Conservation (phyloP, 2,329 filamentous ascomycete genomes). For the Aspergillus amoenus region DNA sequence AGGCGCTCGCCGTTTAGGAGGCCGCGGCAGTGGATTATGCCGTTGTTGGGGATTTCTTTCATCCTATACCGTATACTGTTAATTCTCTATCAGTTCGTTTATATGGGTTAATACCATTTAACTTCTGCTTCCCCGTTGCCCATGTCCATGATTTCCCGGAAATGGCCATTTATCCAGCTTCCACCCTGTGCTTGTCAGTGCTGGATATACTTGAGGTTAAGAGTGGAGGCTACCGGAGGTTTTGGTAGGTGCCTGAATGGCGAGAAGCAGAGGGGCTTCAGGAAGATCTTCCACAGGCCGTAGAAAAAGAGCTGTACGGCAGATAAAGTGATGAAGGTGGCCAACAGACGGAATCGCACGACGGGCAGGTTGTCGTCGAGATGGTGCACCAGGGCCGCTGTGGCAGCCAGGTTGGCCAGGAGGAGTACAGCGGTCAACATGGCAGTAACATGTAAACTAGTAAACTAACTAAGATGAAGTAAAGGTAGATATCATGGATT, state of each 20-base stretch:
- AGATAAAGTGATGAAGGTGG: background rate
- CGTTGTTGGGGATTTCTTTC: background rate
- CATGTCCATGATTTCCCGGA: background rate
- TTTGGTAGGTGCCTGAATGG: background rate
- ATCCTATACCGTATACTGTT: background rate
- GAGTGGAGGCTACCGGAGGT: background rate
- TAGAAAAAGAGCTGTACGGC: background rate
- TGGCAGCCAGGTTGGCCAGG: background rate
- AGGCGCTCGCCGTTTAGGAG: background rate
- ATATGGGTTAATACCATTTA: background rate
- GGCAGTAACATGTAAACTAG: no score
- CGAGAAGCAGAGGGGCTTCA: background rate
- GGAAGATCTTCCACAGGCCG: background rate
- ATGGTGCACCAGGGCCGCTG: background rate
- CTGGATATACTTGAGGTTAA: no score
- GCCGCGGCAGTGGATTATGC: background rate
- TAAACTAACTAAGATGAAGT: no score
- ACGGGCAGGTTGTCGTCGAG: background rate
- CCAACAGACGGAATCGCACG: background rate
- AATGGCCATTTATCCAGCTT: background rate
- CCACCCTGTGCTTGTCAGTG: background rate
- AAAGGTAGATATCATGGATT: no score
- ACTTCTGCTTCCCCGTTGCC: background rate
- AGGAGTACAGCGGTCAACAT: background rate
- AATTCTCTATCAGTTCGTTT: no score